A percentile compares a stretch with the other conserved stretches of the same genome.
phyloP scores from a whole-genome alignment of 768 basidiomycete genomes.

The Aureoboletus auriporus region DNA sequence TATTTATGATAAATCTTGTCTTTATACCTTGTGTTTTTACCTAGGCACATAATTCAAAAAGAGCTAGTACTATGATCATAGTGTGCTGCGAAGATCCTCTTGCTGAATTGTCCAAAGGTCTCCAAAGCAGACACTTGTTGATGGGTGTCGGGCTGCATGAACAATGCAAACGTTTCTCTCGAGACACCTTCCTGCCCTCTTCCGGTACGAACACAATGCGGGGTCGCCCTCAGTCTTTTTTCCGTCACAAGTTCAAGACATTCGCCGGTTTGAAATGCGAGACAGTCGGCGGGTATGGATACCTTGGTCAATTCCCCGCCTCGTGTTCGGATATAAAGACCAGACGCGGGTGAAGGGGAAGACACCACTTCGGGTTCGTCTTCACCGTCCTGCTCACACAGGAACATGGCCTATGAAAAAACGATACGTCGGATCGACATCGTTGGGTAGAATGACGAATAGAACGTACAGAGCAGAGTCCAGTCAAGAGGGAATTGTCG shows the following conservation, averaged over 20 bases:
- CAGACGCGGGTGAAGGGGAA: conserved; percentile 72
- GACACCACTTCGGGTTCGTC: conserved; percentile 46
- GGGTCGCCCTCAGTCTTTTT: conserved; percentile 81
- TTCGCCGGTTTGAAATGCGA: conserved; percentile 98
- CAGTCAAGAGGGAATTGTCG: conserved; percentile 89
- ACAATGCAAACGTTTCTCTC: conserved; percentile 86
- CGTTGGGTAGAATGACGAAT: neutral
- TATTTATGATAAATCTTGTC: conserved; percentile 1
- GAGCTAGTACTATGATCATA: conserved; percentile 16
- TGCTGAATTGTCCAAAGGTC: conserved; percentile 90
- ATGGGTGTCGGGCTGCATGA: conserved; percentile 86
- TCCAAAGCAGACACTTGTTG: conserved; percentile 63
- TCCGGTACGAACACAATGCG: conserved; percentile 88
- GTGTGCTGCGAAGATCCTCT: conserved; percentile 68
- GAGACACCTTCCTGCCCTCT: conserved; percentile 49
- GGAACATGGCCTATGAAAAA: conserved; percentile 70
- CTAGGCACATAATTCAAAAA: conserved; percentile 18
- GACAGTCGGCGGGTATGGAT: conserved; percentile 75
- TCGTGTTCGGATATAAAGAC: conserved; percentile 88
- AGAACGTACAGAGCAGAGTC: conserved; percentile 74
- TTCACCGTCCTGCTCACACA: conserved; percentile 43
- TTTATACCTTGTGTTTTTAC: conserved; percentile 6
- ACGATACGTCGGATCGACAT: conserved; percentile 1
- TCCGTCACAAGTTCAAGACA: conserved; percentile 88
- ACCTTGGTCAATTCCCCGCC: conserved; percentile 78